Base-by-base conservation (phyloP, 1,139 yeast genomes). In the Zygosaccharomyces sapae region DNA sequence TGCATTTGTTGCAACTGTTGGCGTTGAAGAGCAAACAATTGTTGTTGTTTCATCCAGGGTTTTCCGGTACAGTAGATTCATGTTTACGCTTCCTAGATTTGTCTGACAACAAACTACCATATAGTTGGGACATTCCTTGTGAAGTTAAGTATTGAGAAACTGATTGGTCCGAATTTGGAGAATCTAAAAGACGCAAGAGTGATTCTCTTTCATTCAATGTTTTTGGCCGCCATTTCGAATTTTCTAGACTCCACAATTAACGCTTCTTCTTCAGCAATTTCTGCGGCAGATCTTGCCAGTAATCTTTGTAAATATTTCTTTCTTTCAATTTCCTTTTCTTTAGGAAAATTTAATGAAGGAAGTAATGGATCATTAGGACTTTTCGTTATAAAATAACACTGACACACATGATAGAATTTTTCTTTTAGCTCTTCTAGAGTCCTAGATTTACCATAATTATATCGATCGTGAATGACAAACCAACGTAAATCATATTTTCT, bases 191-290 rank as follows among this genome's bases (percentile, higher is more conserved):
- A 10, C 86, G 80, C 46, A 92, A 71, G 37, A 94, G 70, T 47
- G 87, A 84, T 2, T 89, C 83, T 57, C 98, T 76, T 66, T 92
- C 98, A 44, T 75, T 71, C 48, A 90, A 76, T 77, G 92, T 86
- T 62, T 87, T 88, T 90, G 0, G 97, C 96, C 1, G 96, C 89
- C 49, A 90, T 79, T 61, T 92, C 98, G 54, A 92, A 86, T 55
- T 95, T 80, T 48, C 96, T 79, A 1, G 97, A 95, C 64, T 92
- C 98, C 40, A 90, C 82, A 3, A 92, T 88, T 44, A 92, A 72
- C 0, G 96, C 88, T 65, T 94, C 97, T 66, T 92, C 99, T 67
- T 92, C 98, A 0, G 98, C 97, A 36, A 92, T 87, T 63, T 92
- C 98, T 0, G 97, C 96, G 0, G 98, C 97, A 3, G 94, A 83